Conservation (phyloP, 768 basidiomycete genomes). For the button mushroom (Agaricus bisporus) region DNA sequence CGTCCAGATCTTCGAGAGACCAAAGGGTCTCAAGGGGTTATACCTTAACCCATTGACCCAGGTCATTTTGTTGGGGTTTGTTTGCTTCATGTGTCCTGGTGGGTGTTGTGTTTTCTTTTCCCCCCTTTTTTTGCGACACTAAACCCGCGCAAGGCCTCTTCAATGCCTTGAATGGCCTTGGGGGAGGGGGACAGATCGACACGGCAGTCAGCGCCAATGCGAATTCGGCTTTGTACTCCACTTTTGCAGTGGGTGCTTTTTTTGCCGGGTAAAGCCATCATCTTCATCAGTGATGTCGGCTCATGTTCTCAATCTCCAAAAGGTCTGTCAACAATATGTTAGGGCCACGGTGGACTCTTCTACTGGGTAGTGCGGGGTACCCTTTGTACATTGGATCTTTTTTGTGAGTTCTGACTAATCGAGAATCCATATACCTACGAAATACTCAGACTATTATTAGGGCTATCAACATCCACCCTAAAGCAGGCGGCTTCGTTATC, state of each 20-base stretch:
- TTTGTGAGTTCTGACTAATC: conserved; percentile 39
- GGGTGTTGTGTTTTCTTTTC: conserved; percentile 15
- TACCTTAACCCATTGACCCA: conserved; percentile 58
- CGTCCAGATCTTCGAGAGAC: conserved; percentile 36
- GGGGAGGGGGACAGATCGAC: conserved; percentile 71
- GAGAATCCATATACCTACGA: not conserved
- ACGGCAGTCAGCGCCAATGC: conserved; percentile 61
- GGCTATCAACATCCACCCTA: conserved; percentile 60
- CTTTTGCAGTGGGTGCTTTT: conserved; percentile 36
- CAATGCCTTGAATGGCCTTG: conserved; percentile 74
- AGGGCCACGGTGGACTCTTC: conserved; percentile 64
- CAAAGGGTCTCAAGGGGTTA: conserved; percentile 44
- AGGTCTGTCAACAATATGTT: conserved; percentile 77
- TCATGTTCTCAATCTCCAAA: not conserved
- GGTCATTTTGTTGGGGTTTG: conserved; percentile 58
- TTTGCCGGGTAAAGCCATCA: conserved; percentile 44
- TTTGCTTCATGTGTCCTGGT: conserved; percentile 61
- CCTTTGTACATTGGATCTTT: conserved; percentile 68
- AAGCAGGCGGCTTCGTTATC: conserved; percentile 57
- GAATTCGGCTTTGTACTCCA: conserved; percentile 58
- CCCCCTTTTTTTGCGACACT: not conserved
- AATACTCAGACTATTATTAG: conserved; percentile 26
- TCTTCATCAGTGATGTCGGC: not conserved
- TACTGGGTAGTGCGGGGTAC: conserved; percentile 70
- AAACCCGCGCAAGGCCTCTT: conserved; percentile 48